These are phyloP conservation scores for Coniferiporia sulphurascens DNA, from an alignment of 1,284 basidiomycete genomes.

Conservation along the genomic window DNA sequence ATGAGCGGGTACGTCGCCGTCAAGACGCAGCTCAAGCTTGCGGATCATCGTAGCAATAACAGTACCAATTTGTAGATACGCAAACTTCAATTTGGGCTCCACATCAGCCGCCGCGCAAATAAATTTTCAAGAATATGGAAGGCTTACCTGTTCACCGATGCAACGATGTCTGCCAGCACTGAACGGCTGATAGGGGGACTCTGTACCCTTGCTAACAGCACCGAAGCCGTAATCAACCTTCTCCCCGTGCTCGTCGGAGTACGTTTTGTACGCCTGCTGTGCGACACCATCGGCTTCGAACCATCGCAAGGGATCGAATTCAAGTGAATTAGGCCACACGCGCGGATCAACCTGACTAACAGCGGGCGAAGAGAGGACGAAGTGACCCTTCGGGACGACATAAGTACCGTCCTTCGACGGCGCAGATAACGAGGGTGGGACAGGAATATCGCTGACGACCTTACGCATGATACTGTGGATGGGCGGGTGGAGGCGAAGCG, in stretches of 20 bases:
- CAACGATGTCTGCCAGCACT: conserved; percentile 94
- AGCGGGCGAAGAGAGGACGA: conserved; percentile 86
- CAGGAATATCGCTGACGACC: conserved; percentile 79
- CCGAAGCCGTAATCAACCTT: conserved; percentile 97
- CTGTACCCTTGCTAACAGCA: conserved; percentile 87
- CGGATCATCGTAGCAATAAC: too few relatives aligned
- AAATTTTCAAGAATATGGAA: too few relatives aligned
- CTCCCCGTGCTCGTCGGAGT: conserved; percentile 72
- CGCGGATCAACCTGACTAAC: conserved; percentile 85
- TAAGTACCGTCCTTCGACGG: conserved; percentile 72
- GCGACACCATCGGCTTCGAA: conserved; percentile 74
- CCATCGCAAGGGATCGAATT: conserved; percentile 87
- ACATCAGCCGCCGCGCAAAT: too few relatives aligned
- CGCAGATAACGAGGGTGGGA: conserved; percentile 78
- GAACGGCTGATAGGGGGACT: conserved; percentile 92
- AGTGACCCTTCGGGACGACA: conserved; percentile 90
- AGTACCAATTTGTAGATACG: too few relatives aligned
- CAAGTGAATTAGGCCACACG: conserved; percentile 72
- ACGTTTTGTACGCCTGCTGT: conserved; percentile 67
- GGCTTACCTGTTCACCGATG: conserved; percentile 82
- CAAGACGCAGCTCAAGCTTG: too few relatives aligned
- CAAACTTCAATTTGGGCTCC: too few relatives aligned
- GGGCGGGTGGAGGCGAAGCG: conserved; percentile 87
- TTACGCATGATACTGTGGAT: conserved; percentile 92
- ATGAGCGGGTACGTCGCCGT: too few relatives aligned